Evolutionary conservation across 306 rosid genomes (phyloP).

Genomic region (Mucuna pruriens): DNA sequence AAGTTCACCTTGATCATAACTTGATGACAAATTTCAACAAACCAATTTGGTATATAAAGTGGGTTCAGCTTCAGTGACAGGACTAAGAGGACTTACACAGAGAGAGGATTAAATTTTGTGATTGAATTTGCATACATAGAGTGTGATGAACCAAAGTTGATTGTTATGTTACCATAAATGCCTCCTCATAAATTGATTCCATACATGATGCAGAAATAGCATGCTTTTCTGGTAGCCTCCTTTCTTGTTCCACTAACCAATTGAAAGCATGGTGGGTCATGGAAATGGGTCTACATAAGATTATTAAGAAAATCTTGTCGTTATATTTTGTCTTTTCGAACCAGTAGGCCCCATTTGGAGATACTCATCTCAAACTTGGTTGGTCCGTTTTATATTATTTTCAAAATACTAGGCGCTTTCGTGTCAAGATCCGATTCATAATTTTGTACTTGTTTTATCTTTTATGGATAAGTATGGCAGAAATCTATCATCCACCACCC

Average conservation of each 20-base stretch:
- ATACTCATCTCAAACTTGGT: background rate
- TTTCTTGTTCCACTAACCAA: slow-evolving; percentile 42
- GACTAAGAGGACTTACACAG: background rate
- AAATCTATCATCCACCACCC: background rate
- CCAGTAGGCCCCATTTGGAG: slow-evolving; percentile 42
- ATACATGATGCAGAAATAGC: slow-evolving; percentile 38
- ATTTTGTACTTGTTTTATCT: background rate
- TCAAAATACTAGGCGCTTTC: slow-evolving; percentile 13
- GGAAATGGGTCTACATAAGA: slow-evolving; percentile 42
- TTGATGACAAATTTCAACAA: slow-evolving; percentile 2
- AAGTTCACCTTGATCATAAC: slow-evolving; percentile 16
- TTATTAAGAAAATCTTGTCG: background rate
- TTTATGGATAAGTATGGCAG: slow-evolving; percentile 19
- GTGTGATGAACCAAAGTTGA: slow-evolving; percentile 1
- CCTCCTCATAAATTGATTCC: slow-evolving; percentile 45
- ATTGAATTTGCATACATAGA: slow-evolving; percentile 34
- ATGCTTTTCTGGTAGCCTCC: slow-evolving; percentile 41
- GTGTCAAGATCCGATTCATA: background rate
- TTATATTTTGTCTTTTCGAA: slow-evolving; percentile 33
- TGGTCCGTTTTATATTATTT: background rate
- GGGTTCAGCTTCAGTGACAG: background rate
- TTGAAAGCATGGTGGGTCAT: slow-evolving; percentile 52
- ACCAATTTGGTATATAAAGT: background rate
- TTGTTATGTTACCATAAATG: slow-evolving; percentile 31
- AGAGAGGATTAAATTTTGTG: slow-evolving; percentile 7